Evolutionary conservation across 2,329 filamentous ascomycete genomes (phyloP), one percentile per base, ranked within the genome.

Genomic region (Cladosporium sp.): DNA sequence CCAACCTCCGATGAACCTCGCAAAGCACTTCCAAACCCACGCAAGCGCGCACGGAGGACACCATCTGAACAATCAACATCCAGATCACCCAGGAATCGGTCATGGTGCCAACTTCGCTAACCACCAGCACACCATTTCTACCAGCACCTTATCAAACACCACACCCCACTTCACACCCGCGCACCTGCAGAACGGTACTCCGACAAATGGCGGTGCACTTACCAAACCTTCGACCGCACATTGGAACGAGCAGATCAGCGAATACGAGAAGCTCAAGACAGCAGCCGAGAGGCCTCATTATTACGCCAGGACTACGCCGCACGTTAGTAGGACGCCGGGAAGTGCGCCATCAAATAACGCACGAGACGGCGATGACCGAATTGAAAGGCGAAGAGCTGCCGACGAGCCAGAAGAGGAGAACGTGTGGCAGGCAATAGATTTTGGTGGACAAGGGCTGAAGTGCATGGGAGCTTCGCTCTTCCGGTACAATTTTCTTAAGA

Each of bases 381-480:
- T 82, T 64, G 78, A 86, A 66, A 87, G 87, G 66, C 79, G 89
- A 56, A 83, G 64, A 40, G 62, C 60, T 19, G 58, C 60, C 4
- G 89, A 60, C 83, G 83, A 67, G 79, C 83, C 59, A 80, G 83
- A 62, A 85, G 86, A 74, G 58, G 72, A 75, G 65, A 76, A 70
- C 79, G 87, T 62, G 89, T 97, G 94, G 94, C 85, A 90, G 72
- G 91, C 92, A 63, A 80, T 99, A 66, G 94, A 99, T 74, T 87
- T 97, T 71, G 94, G 92, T 66, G 94, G 94, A n/a, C 94, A 97
- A 76, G 93, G 93, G 19, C 79, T 99, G 49, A 88, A 91, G 64
- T 89, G 91, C 59, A 80, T 99, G 32, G 86, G 91, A 1, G 77
- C 83, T 8, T 84, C 88, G 44, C 79, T 99, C 32, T 97, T 97